Evolutionary conservation across 164 flowering plant species (phyloP).

Genomic region (Vitis labrusca): DNA sequence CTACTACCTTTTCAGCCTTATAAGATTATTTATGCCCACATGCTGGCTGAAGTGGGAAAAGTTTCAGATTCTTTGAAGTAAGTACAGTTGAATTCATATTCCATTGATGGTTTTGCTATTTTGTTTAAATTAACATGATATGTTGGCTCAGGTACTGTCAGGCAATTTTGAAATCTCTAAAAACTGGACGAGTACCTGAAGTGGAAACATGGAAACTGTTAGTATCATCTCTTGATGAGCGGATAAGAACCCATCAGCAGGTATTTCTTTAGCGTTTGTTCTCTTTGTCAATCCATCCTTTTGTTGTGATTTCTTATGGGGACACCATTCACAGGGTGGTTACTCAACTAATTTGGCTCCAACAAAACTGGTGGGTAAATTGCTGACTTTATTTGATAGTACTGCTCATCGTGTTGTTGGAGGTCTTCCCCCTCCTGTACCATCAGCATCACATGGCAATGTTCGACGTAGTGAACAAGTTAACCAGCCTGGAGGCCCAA

Average conservation of each 20-base stretch:
- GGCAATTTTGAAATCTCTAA: constrained; percentile 52
- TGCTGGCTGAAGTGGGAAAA: constrained; percentile 81
- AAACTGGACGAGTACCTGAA: constrained; percentile 68
- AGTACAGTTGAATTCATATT: constrained; percentile 7
- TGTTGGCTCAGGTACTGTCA: constrained; percentile 60
- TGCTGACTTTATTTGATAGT: constrained; percentile 59
- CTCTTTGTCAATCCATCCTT: background rate
- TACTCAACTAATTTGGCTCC: constrained; percentile 59
- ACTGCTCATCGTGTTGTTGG: constrained; percentile 70
- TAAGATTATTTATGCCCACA: constrained; percentile 72
- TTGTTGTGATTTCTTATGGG: background rate
- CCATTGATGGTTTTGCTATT: background rate
- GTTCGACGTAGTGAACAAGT: constrained; percentile 31
- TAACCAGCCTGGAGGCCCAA: constrained; percentile 31
- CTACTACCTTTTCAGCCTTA: constrained; percentile 76
- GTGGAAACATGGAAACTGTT: constrained; percentile 54
- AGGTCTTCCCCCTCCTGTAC: constrained; percentile 54
- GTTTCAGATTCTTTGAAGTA: constrained; percentile 69
- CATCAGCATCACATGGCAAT: constrained; percentile 26
- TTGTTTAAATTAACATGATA: constrained; percentile 2
- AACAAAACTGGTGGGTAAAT: constrained; percentile 57
- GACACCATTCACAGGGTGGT: constrained; percentile 50
- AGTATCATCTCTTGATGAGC: constrained; percentile 65
- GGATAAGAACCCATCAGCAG: constrained; percentile 69
- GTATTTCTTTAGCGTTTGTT: constrained; percentile 23